Evolutionary conservation across 768 basidiomycete species (phyloP).

Genomic region (Tricholoma flavovirens): DNA sequence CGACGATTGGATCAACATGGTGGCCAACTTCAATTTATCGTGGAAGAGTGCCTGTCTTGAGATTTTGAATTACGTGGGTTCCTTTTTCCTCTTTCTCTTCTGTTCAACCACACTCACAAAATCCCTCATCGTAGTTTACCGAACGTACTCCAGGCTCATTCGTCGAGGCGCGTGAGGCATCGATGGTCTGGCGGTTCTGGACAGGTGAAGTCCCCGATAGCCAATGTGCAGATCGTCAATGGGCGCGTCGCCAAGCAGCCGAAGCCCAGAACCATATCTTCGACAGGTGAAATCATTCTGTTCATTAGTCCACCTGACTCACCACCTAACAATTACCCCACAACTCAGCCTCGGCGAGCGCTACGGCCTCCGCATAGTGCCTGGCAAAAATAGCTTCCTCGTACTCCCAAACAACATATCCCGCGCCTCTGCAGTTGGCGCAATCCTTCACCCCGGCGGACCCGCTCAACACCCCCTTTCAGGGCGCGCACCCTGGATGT

Average conservation of each 20-base stretch:
- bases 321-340: background rate
- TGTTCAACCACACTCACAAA: background rate
- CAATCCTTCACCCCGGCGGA: conserved; percentile 66
- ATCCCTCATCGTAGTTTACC: conserved; percentile 51
- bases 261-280: conserved; percentile 93
- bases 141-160: conserved; percentile 86
- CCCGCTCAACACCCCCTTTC: conserved; percentile 35
- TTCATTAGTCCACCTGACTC: background rate
- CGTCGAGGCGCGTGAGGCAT: conserved; percentile 78
- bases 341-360: conserved; percentile 64
- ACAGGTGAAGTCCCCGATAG: conserved; percentile 32
- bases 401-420: conserved; percentile 80
- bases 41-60: conserved; percentile 82
- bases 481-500: conserved; percentile 31
- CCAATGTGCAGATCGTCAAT: conserved; percentile 57
- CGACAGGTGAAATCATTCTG: conserved; percentile 44
- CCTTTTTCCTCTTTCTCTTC: background rate
- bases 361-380: conserved; percentile 79
- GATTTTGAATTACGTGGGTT: conserved; percentile 75
- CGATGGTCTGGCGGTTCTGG: conserved; percentile 85
- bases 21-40: conserved; percentile 67
- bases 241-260: conserved; percentile 83
- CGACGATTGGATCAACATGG: conserved; percentile 72
- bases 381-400: conserved; percentile 73
- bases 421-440: conserved; percentile 75